Conservation (phyloP, 768 basidiomycete genomes). For the Rhizopogon sp. region DNA sequence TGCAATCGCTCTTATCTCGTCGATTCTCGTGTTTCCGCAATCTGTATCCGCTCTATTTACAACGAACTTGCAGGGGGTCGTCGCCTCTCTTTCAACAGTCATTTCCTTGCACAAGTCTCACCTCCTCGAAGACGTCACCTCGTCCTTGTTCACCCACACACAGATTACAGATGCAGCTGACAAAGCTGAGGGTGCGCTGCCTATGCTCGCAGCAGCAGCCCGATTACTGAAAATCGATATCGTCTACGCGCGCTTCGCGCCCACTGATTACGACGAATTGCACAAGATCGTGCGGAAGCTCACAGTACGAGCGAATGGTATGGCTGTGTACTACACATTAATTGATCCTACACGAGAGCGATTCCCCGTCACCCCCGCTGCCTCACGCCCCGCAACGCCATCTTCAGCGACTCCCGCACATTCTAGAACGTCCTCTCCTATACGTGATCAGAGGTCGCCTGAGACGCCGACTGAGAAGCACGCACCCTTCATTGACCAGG, state of each 20-base stretch:
- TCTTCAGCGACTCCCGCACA: conserved; percentile 22
- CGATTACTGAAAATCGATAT: conserved; percentile 57
- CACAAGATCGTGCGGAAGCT: conserved; percentile 47
- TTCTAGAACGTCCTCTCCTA: conserved; percentile 30
- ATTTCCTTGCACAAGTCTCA: conserved; percentile 43
- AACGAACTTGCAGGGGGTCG: conserved; percentile 38
- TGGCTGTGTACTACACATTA: conserved; percentile 57
- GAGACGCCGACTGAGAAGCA: not conserved
- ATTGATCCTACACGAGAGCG: conserved; percentile 57
- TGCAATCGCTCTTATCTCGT: conserved; percentile 46
- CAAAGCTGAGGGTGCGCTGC: conserved; percentile 44
- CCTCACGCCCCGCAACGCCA: conserved; percentile 33
- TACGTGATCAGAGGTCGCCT: not conserved
- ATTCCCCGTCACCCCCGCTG: conserved; percentile 47
- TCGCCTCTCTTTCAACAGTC: conserved; percentile 42
- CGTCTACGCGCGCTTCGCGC: conserved; percentile 54
- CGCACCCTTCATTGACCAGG: not conserved
- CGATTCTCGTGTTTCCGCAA: conserved; percentile 56
- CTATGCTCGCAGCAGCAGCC: conserved; percentile 45
- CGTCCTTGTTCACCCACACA: conserved; percentile 25
- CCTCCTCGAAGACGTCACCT: conserved; percentile 36
- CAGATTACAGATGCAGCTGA: conserved; percentile 28
- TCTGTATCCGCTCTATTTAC: conserved; percentile 60
- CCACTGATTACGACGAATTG: conserved; percentile 48
- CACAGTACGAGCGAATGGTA: conserved; percentile 54